Percentiles rank a stretch among this genome's conserved stretches.
These are phyloP conservation scores for Periglandula ipomoeae DNA, from an alignment of 2,329 filamentous ascomycete species.

Conservation along the genomic window DNA sequence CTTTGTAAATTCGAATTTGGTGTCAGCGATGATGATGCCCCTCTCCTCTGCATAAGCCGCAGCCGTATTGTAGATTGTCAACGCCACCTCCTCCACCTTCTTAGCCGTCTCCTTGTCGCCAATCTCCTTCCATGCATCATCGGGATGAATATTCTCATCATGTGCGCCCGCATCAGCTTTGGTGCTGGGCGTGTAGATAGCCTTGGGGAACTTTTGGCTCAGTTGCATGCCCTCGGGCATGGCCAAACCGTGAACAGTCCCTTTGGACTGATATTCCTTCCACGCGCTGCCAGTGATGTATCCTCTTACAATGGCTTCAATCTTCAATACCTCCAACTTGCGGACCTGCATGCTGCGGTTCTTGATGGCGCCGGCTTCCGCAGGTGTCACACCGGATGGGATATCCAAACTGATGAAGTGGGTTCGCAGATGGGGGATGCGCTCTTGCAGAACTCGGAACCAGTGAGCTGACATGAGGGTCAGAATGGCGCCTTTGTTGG, in stretches of 20 bases:
- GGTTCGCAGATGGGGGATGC: slow-evolving; percentile 38
- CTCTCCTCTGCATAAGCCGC: slow-evolving; percentile 47
- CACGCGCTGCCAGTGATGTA: slow-evolving; percentile 84
- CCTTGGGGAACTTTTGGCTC: slow-evolving; percentile 57
- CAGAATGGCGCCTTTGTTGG: slow-evolving; percentile 44
- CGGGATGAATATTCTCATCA: slow-evolving; percentile 76
- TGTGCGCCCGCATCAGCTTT: slow-evolving; percentile 74
- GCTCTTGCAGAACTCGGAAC: slow-evolving; percentile 39
- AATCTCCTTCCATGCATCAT: slow-evolving; percentile 42
- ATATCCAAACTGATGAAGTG: slow-evolving; percentile 41
- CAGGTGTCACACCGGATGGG: slow-evolving; percentile 23
- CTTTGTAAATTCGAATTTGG: slow-evolving; percentile 38
- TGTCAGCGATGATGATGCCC: slow-evolving; percentile 33
- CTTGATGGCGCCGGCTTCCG: slow-evolving; percentile 40
- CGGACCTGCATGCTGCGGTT: slow-evolving; percentile 71
- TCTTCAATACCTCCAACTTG: slow-evolving; percentile 26
- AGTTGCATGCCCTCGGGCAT: slow-evolving; percentile 60
- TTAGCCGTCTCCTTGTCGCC: slow-evolving; percentile 23
- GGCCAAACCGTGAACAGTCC: slow-evolving; percentile 71
- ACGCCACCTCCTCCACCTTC: slow-evolving; percentile 21
- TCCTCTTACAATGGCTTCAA: slow-evolving; percentile 53
- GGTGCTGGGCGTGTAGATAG: slow-evolving; percentile 64
- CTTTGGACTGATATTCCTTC: slow-evolving; percentile 60
- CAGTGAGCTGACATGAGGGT: slow-evolving; percentile 39
- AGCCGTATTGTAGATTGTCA: slow-evolving; percentile 32